These are phyloP conservation scores for Boletellus ananas DNA, from an alignment of 768 basidiomycete genomes.

Conservation along the genomic window DNA sequence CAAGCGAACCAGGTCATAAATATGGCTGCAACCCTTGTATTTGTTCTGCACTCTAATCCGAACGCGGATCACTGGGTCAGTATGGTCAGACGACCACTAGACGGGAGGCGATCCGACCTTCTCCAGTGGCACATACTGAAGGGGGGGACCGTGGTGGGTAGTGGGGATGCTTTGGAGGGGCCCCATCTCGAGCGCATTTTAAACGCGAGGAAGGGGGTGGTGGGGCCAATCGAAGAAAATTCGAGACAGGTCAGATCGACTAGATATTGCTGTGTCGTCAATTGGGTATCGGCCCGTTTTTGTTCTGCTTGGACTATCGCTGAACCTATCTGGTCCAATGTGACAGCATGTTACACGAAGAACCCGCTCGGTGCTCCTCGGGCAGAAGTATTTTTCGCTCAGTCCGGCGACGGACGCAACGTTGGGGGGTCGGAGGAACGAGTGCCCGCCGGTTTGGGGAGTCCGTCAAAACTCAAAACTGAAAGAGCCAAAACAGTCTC, in stretches of 20 bases:
- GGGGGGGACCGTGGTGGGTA: slow-evolving; percentile 18
- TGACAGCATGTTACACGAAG: slow-evolving; percentile 25
- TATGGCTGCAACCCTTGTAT: slow-evolving; percentile 56
- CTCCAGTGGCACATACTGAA: slow-evolving; percentile 65
- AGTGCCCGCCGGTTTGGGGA: slow-evolving; percentile 17
- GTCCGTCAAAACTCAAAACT: slow-evolving; percentile 32
- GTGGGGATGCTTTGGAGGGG: slow-evolving; percentile 4
- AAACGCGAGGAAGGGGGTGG: slow-evolving; percentile 13
- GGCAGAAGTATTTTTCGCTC: slow-evolving; percentile 27
- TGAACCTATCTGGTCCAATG: slow-evolving; percentile 16
- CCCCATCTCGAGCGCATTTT: slow-evolving; percentile 17
- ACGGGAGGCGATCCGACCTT: slow-evolving; percentile 45
- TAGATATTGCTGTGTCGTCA: slow-evolving; percentile 21
- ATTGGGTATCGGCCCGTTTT: slow-evolving; percentile 24
- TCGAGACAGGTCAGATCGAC: slow-evolving; percentile 22
- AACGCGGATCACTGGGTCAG: slow-evolving; percentile 8
- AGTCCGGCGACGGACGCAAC: slow-evolving; percentile 11
- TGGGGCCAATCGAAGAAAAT: slow-evolving; percentile 10
- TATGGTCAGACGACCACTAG: slow-evolving; percentile 5
- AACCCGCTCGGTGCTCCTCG: slow-evolving; percentile 30
- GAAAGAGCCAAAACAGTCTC: slow-evolving; percentile 33
- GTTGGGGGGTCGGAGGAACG: slow-evolving; percentile 15
- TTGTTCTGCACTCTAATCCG: slow-evolving; percentile 56
- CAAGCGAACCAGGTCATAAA: slow-evolving; percentile 46
- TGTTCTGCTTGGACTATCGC: slow-evolving; percentile 19